Evolutionary conservation across 2,329 filamentous ascomycete genomes (phyloP).

Genomic region (Cyphellophora attinorum): DNA sequence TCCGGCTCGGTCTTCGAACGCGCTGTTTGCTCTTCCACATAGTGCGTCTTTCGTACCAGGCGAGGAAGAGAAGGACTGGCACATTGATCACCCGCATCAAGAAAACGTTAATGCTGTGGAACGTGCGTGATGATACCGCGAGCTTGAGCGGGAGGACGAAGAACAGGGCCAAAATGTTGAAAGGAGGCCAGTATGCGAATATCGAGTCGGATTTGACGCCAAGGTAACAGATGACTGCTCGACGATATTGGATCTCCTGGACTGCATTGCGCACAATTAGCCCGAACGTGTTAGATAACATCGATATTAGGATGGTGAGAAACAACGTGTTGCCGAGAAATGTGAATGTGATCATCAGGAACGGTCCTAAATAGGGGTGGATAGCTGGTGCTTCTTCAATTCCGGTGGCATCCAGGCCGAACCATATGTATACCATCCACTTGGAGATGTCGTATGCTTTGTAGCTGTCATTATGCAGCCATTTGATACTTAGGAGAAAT

Average conservation of each 20-base stretch:
- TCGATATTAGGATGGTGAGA: slow-evolving; percentile 79
- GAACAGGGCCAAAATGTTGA: slow-evolving; percentile 70
- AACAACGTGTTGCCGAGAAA: slow-evolving; percentile 79
- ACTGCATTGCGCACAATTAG: slow-evolving; percentile 67
- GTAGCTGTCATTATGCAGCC: slow-evolving; percentile 60
- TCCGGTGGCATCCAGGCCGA: slow-evolving; percentile 66
- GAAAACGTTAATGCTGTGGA: slow-evolving; percentile 80
- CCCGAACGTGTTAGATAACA: slow-evolving; percentile 75
- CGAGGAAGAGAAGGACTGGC: slow-evolving; percentile 63
- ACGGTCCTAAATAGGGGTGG: slow-evolving; percentile 68
- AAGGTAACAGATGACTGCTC: slow-evolving; percentile 72
- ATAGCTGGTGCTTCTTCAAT: slow-evolving; percentile 57
- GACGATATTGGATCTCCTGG: slow-evolving; percentile 75
- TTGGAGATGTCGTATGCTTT: slow-evolving; percentile 60
- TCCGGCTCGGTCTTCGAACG: slow-evolving; percentile 5
- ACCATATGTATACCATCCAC: slow-evolving; percentile 94
- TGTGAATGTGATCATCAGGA: slow-evolving; percentile 72
- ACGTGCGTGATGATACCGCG: slow-evolving; percentile 70
- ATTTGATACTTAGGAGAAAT: slow-evolving; percentile 68
- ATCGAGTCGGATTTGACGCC: slow-evolving; percentile 78
- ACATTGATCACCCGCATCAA: slow-evolving; percentile 65
- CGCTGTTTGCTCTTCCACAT: slow-evolving; percentile 43
- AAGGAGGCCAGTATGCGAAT: slow-evolving; percentile 73
- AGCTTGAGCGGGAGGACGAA: slow-evolving; percentile 69
- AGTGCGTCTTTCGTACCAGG: slow-evolving; percentile 58